phyloP scores from a whole-genome alignment of 2,329 filamentous ascomycete genomes.

The Hyphodiscus sp. region DNA sequence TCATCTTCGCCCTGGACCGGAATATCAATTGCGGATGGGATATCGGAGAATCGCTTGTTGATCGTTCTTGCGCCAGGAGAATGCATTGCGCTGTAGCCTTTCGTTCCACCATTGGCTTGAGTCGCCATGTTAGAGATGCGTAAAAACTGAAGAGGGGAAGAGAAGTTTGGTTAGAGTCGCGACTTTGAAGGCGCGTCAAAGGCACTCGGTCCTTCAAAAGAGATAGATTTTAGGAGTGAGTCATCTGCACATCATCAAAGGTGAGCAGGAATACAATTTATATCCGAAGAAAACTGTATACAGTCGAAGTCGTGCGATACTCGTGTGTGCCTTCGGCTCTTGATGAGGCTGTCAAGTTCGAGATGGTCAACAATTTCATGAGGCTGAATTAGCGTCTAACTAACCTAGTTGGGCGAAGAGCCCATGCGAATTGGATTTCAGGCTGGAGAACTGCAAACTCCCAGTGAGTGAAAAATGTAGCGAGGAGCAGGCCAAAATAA shows the following conservation, averaged over 20 bases:
- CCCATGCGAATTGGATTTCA: too few species aligned
- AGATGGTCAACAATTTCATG: not conserved
- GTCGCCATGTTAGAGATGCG: constrained; percentile 20
- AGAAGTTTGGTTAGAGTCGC: not conserved
- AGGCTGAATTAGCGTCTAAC: not conserved
- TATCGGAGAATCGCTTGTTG: constrained; percentile 52
- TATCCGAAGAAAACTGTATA: not conserved
- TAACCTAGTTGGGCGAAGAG: not conserved
- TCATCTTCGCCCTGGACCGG: constrained; percentile 60
- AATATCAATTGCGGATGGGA: constrained; percentile 59
- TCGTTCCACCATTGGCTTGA: constrained; percentile 22
- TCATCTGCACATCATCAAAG: not conserved
- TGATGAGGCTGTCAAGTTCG: not conserved
- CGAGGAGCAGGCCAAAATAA: too few species aligned
- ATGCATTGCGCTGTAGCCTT: constrained; percentile 17
- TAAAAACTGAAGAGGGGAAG: not conserved
- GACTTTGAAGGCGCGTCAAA: constrained; percentile 6
- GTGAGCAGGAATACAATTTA: not conserved
- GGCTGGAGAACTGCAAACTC: too few species aligned
- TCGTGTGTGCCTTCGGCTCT: not conserved
- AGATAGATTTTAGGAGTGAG: not conserved
- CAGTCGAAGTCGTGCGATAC: not conserved
- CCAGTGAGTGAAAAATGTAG: too few species aligned
- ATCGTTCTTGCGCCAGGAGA: constrained; percentile 19
- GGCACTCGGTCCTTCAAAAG: constrained; percentile 3